Percentiles rank a stretch among this genome's conserved stretches.
phyloP scores from a whole-genome alignment of 768 basidiomycete genomes.

The Trametes gibbosa region DNA sequence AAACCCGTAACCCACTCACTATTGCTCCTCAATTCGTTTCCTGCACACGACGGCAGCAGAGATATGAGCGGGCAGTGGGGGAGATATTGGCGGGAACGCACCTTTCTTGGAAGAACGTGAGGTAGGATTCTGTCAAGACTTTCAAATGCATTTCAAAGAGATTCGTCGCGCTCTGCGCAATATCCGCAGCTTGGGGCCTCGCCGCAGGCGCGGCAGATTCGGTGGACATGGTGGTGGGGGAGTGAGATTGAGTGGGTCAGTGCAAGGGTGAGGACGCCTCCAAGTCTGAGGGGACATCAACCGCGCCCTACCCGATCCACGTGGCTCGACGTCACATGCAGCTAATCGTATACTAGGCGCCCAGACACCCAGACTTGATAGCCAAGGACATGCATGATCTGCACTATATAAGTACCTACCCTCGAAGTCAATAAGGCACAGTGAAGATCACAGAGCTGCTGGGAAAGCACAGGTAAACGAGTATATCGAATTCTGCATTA shows the following conservation, averaged over 20 bases:
- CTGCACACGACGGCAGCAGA: conserved; percentile 36
- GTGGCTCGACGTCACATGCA: conserved; percentile 19
- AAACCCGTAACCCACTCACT: conserved; percentile 48
- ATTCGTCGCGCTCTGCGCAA: conserved; percentile 45
- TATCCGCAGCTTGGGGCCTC: conserved; percentile 14
- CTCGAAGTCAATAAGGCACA: no score
- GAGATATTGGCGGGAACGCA: conserved; percentile 30
- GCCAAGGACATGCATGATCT: no score
- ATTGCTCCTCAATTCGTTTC: conserved; percentile 80
- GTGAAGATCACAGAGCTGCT: no score
- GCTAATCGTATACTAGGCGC: no score
- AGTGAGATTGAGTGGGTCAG: not conserved
- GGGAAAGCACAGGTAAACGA: no score
- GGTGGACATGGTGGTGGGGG: conserved; percentile 21
- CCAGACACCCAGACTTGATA: no score
- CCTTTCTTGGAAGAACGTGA: conserved; percentile 87
- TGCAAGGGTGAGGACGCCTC: not conserved
- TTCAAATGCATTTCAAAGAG: conserved; percentile 73
- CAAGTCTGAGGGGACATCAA: conserved; percentile 12
- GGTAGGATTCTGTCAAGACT: conserved; percentile 70
- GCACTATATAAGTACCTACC: no score
- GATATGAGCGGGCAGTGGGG: not conserved
- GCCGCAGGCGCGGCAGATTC: conserved; percentile 23
- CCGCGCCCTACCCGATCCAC: conserved; percentile 8
- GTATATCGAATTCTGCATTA: no score